These are phyloP conservation scores for Saccharomycopsis synnaedendra DNA, from an alignment of 805 yeast genomes.

Conservation along the genomic window DNA sequence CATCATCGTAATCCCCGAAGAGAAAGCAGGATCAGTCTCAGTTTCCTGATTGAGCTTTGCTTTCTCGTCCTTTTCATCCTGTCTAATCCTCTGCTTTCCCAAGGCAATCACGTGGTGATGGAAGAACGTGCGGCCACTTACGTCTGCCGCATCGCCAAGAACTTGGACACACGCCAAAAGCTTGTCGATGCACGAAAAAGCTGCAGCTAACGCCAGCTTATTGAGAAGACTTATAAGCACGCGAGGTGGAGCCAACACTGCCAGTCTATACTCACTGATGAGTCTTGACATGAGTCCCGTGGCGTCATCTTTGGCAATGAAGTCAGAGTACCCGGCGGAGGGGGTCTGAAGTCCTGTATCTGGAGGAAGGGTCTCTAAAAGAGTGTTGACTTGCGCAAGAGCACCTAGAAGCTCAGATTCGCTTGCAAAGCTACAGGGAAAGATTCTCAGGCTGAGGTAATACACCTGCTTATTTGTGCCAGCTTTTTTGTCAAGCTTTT, in stretches of 20 bases:
- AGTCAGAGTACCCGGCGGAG: conserved; percentile 10
- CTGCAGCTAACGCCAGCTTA: conserved; percentile 46
- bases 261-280: conserved; percentile 30
- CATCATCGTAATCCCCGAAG: conserved; percentile 6
- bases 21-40: neutral
- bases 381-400: conserved; percentile 40
- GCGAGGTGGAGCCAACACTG: conserved; percentile 42
- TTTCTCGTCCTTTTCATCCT: conserved; percentile 5
- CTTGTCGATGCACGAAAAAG: conserved; percentile 47
- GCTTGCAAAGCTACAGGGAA: conserved; percentile 68
- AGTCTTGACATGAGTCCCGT: conserved; percentile 33
- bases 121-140: conserved; percentile 72
- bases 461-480: conserved; percentile 45
- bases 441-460: conserved; percentile 56
- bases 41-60: neutral
- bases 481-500: conserved; percentile 79
- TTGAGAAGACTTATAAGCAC: conserved; percentile 49
- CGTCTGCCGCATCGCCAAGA: conserved; percentile 55
- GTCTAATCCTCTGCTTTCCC: conserved; percentile 40
- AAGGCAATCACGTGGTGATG: conserved; percentile 74
- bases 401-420: conserved; percentile 47
- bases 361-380: conserved; percentile 42
- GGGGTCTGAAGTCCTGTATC: conserved; percentile 17
- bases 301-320: conserved; percentile 33
- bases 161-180: conserved; percentile 40